Base-by-base conservation (phyloP, 225 moss, liverwort and hornwort species). In the Physcomitrellopsis africana region DNA sequence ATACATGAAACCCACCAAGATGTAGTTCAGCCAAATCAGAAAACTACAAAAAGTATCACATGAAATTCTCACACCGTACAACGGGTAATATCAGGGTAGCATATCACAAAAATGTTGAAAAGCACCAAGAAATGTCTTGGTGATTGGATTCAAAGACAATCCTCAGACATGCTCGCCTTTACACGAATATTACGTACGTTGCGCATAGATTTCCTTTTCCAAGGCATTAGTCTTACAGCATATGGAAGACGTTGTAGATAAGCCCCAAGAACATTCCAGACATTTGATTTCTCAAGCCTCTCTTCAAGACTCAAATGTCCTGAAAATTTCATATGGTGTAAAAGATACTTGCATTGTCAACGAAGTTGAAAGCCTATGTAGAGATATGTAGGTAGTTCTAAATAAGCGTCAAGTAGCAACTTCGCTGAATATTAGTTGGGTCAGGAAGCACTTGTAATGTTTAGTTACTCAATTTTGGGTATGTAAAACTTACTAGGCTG, bases 401-500 rank as follows among this genome's bases (percentile, higher is more conserved):
- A 44, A 20, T 70, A 45, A 56, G 1, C 0, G 6, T 24, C 10
- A 57, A 55, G 10, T 64, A 46, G 19, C 46, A 37, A 26, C 5
- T 66, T 54, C 64, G 19, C 29, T 72, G 23, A 76, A 76, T 54
- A 67, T 70, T 67, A 79, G 3, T 66, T 76, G 64, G 72, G 51
- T 57, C 23, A 60, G 64, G 46, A 45, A 64, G 81, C 43, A 72
- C 81, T 72, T 67, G 76, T 79, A 78, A 76, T 81, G 72, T 60
- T 78, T 81, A 81, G 60, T 76, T 86, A 86, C 86, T 81, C 86
- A 75, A 64, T 55, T 68, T 64, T 81, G 69, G 77, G 72, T 78
- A 64, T 72, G 72, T 86, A 83, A 82, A 81, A 80, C 86, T 86
- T 83, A 86, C 83, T 78, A 80, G 80, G 71, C 55, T 86, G 65